Conservation (phyloP, 192 early-diverging fungal species). For the Anaeromyces robustus region DNA sequence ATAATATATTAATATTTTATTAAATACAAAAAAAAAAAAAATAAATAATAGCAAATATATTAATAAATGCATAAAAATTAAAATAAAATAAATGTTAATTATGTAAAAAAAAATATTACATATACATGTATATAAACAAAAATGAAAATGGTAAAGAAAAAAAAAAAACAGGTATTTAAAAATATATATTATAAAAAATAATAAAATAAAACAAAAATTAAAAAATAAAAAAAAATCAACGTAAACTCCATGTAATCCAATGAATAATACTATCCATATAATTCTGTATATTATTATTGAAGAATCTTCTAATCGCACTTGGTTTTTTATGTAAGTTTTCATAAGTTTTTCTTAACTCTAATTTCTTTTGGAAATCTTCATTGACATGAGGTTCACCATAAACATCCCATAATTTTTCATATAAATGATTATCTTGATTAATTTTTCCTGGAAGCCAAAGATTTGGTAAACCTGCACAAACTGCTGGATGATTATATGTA, state of each 20-base stretch:
- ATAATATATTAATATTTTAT: too few species aligned
- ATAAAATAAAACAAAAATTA: neutral
- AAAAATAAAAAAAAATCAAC: neutral
- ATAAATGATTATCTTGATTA: neutral
- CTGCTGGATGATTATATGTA: neutral
- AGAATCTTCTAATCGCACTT: neutral
- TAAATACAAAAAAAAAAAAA: too few species aligned
- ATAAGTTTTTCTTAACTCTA: neutral
- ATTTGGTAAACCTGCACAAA: neutral
- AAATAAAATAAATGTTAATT: too few species aligned
- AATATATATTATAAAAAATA: neutral
- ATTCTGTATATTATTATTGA: neutral
- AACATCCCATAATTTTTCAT: neutral
- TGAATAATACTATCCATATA: neutral
- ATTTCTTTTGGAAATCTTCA: neutral
- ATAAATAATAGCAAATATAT: too few species aligned
- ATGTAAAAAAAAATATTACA: too few species aligned
- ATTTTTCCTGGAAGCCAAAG: neutral
- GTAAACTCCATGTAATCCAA: neutral
- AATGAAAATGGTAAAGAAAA: too few species aligned
- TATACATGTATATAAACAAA: too few species aligned
- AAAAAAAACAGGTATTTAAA: too few species aligned
- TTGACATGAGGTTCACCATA: neutral
- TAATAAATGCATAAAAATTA: too few species aligned
- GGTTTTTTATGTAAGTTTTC: neutral